Conservation (phyloP, 768 basidiomycete species). For the Mycena leptocephala region DNA sequence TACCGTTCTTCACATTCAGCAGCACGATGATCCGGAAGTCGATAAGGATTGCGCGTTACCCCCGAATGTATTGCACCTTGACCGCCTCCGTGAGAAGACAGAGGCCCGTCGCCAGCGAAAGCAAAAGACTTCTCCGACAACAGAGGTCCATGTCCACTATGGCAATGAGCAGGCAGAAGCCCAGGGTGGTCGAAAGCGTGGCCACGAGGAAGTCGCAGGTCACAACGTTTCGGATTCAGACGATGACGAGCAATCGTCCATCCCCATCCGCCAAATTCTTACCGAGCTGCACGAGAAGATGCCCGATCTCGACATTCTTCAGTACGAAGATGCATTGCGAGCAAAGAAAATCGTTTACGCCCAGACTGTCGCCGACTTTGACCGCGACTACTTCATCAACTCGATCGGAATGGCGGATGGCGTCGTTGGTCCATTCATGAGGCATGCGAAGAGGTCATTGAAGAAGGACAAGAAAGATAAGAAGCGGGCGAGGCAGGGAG, state of each 20-base stretch:
- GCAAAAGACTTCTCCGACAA: not conserved
- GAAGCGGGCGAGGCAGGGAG: constrained; percentile 2
- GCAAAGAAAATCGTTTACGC: constrained; percentile 29
- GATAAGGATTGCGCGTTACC: not conserved
- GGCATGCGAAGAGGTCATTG: constrained; percentile 6
- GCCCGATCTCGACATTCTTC: constrained; percentile 9
- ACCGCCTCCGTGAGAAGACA: not conserved
- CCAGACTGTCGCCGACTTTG: constrained; percentile 19
- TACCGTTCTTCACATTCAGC: no score
- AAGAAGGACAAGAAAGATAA: not conserved
- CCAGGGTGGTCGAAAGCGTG: not conserved
- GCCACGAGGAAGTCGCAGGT: not conserved
- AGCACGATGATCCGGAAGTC: not conserved
- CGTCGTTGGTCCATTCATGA: constrained; percentile 13
- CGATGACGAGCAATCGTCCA: not conserved
- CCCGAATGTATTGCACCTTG: not conserved
- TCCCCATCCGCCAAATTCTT: not conserved
- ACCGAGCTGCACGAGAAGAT: not conserved
- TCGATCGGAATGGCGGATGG: constrained; percentile 31
- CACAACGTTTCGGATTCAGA: not conserved
- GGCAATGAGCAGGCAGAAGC: not conserved
- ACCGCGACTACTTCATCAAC: constrained; percentile 7
- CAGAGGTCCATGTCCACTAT: not conserved
- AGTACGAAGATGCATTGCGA: constrained; percentile 18
- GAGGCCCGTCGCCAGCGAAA: not conserved